Conservation (phyloP, 2,329 filamentous ascomycete species). For the Phialocephala sp. region DNA sequence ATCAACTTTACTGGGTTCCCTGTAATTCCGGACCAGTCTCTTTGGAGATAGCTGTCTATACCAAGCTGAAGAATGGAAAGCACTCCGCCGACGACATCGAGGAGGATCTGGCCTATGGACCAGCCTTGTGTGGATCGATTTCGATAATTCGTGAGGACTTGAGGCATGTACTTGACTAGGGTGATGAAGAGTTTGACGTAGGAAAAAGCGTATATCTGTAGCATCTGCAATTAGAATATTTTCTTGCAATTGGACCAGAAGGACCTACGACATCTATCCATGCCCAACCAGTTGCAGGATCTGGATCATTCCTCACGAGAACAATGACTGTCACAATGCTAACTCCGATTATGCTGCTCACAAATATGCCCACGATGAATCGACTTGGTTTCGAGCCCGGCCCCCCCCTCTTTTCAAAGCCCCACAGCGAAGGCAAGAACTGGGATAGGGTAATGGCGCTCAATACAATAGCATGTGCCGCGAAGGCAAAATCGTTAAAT, state of each 20-base stretch:
- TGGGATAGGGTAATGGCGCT: constrained; percentile 78
- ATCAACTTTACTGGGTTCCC: constrained; percentile 92
- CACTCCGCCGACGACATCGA: constrained; percentile 82
- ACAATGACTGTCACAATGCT: constrained; percentile 55
- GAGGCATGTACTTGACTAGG: constrained; percentile 90
- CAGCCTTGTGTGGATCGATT: constrained; percentile 87
- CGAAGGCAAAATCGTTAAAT: constrained; percentile 90
- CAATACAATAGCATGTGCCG: constrained; percentile 77
- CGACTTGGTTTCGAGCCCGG: constrained; percentile 62
- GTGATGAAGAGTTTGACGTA: constrained; percentile 92
- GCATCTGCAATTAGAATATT: not conserved
- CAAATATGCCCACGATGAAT: constrained; percentile 71
- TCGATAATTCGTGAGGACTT: constrained; percentile 81
- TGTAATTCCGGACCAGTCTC: constrained; percentile 87
- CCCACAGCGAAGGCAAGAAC: constrained; percentile 75
- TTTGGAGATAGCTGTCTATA: constrained; percentile 83
- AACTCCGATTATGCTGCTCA: constrained; percentile 67
- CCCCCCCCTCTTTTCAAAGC: constrained; percentile 66
- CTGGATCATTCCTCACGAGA: constrained; percentile 43
- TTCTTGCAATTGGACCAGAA: not conserved
- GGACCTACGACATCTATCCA: constrained; percentile 61
- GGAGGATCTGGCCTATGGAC: constrained; percentile 82
- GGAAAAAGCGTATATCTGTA: constrained; percentile 66
- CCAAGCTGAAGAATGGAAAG: constrained; percentile 81
- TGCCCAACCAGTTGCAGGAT: constrained; percentile 58